Evolutionary conservation across 441 rosid species (phyloP).

Genomic region (Hypseocharis bilobata): DNA sequence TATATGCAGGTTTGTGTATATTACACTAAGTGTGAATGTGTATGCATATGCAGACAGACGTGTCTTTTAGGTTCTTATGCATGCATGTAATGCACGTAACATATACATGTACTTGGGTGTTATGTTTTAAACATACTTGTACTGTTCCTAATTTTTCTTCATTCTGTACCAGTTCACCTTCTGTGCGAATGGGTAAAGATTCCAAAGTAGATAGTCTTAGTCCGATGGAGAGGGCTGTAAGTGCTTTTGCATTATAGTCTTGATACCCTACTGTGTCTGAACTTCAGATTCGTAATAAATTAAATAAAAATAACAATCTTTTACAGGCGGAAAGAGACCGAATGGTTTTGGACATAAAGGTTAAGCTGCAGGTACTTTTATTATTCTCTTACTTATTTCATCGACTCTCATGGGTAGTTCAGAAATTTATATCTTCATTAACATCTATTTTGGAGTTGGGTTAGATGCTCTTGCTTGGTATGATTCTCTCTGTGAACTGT

Average conservation of each 20-base stretch:
- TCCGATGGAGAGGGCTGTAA: constrained; percentile 94
- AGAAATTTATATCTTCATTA: neutral
- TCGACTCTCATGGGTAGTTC: neutral
- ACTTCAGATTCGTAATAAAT: constrained; percentile 15
- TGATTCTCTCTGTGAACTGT: neutral
- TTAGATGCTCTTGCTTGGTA: neutral
- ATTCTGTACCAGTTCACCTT: constrained; percentile 60
- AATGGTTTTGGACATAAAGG: constrained; percentile 98
- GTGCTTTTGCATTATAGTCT: constrained; percentile 32
- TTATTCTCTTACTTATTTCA: neutral
- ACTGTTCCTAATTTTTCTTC: constrained; percentile 16
- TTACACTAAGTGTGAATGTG: constrained; percentile 16
- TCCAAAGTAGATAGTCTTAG: constrained; percentile 53
- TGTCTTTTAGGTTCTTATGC: too few species aligned
- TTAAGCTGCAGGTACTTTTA: constrained; percentile 76
- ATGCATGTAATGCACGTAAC: neutral
- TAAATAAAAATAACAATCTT: constrained; percentile 6
- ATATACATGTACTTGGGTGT: neutral
- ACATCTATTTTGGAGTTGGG: neutral
- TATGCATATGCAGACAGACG: neutral
- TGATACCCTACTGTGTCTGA: constrained; percentile 19
- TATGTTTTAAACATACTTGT: constrained; percentile 4
- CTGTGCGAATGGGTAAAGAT: constrained; percentile 49
- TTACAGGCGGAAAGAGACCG: constrained; percentile 89
- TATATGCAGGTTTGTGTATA: constrained; percentile 6